A percentile compares a stretch with the other conserved stretches of the same genome.
These are phyloP conservation scores for Gracilaria domingensis DNA, from an alignment of 23 red algal species.

Conservation along the genomic window DNA sequence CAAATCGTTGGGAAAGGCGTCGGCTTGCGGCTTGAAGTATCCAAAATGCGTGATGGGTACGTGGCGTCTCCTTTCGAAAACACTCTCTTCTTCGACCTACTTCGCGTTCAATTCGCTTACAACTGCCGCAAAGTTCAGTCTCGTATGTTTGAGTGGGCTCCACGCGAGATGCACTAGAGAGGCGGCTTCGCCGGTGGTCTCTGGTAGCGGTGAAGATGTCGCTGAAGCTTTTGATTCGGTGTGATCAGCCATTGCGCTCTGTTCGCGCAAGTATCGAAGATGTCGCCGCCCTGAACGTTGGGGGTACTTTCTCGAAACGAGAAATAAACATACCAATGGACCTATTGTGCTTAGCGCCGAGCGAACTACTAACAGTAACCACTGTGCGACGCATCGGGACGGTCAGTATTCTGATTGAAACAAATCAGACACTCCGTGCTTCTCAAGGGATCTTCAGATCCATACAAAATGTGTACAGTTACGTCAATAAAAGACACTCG, in stretches of 20 bases:
- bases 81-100: constrained; percentile 6
- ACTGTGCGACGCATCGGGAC: too few species aligned
- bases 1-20: not conserved
- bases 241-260: not conserved
- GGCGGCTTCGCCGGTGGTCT: not conserved
- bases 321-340: too few species aligned
- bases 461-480: too few species aligned
- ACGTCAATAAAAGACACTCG: too few species aligned
- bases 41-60: constrained; percentile 13
- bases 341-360: too few species aligned
- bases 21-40: constrained; percentile 2
- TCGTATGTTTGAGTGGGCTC: not conserved
- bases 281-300: not conserved
- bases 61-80: constrained; percentile 3
- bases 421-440: too few species aligned
- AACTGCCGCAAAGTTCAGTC: not conserved
- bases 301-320: too few species aligned
- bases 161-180: not conserved
- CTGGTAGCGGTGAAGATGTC: not conserved
- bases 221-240: not conserved
- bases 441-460: too few species aligned
- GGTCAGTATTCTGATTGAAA: too few species aligned
- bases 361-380: too few species aligned
- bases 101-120: not conserved
- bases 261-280: not conserved